phyloP scores from a whole-genome alignment of 805 yeast genomes.

The Ogataea kodamae region DNA sequence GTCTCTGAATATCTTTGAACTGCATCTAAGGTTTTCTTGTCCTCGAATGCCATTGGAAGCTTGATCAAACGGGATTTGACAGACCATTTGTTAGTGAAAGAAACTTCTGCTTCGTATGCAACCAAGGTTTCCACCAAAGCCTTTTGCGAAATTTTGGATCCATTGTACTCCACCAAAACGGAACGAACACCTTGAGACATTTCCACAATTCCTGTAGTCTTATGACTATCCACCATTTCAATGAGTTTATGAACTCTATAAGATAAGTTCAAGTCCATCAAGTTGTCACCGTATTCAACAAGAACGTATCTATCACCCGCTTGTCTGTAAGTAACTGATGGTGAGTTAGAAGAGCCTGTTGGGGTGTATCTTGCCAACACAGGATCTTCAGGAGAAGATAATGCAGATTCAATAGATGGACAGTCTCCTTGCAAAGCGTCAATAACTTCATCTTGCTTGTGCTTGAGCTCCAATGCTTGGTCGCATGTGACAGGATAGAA shows the following conservation, averaged over 20 bases:
- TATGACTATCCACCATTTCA: slow-evolving; percentile 60
- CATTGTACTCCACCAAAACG: slow-evolving; percentile 82
- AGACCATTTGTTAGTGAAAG: slow-evolving; percentile 76
- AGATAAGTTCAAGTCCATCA: slow-evolving; percentile 77
- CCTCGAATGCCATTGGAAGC: slow-evolving; percentile 97
- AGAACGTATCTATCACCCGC: slow-evolving; percentile 94
- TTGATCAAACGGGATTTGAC: slow-evolving; percentile 78
- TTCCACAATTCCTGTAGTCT: slow-evolving; percentile 80
- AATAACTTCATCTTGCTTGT: slow-evolving; percentile 55
- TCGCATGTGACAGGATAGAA: slow-evolving; percentile 76
- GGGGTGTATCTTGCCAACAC: slow-evolving; percentile 52
- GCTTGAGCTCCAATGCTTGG: slow-evolving; percentile 62
- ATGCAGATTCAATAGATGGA: slow-evolving; percentile 30
- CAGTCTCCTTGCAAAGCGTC: slow-evolving; percentile 41
- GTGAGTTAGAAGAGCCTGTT: slow-evolving; percentile 45
- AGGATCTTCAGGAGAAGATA: slow-evolving; percentile 62
- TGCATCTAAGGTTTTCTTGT: slow-evolving; percentile 80
- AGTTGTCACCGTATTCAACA: slow-evolving; percentile 89
- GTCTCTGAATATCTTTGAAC: slow-evolving; percentile 92
- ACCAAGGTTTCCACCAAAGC: slow-evolving; percentile 59
- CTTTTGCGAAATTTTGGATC: slow-evolving; percentile 55
- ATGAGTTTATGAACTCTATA: slow-evolving; percentile 84
- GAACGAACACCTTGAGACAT: slow-evolving; percentile 98
- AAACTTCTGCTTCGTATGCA: slow-evolving; percentile 72
- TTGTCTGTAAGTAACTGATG: slow-evolving; percentile 82